Evolutionary conservation across 768 basidiomycete genomes (phyloP), one percentile per base, ranked within the genome.

Genomic region (Saitozyma podzolica): DNA sequence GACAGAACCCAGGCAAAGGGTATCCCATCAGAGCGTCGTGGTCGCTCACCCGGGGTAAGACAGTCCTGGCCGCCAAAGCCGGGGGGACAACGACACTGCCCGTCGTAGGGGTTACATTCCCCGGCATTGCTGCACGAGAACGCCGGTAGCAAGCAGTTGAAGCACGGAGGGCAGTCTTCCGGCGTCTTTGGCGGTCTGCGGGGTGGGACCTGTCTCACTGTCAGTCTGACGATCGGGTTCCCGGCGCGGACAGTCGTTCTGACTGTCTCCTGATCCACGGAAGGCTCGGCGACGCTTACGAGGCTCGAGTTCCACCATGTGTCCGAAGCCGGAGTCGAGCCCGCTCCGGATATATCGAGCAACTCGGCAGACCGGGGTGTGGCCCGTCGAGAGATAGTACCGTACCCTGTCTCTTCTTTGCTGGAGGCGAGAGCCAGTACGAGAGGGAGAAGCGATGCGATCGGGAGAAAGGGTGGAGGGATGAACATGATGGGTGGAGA

Each of bases 51-150:
- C 19, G 96, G 95, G 8, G 86, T 85, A 56, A 96, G 80, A 81
- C 96, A 99, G 74, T 98, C 95, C 43, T 93, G 89, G 1, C 96
- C 96, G 51, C 92, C 91, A 87, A 94, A 99, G n/a, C 96, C 96
- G 48, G 91, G 85, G 1, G 93, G 92, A 73, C 96, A 99, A 74
- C 92, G 88, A 81, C 96, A 99, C 72, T 96, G 92, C 1, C 96
- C 96, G 74, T 97, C 87, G 74, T 89, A 97, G 54, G 86, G 84
- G 74, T 94, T 88, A 81, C 96, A 99, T 50, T 87, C 82, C 37
- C 92, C 94, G 68, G 86, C 96, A 76, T 98, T 92, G 1, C 92
- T 92, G 75, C 95, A 99, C 0, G 84, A 88, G 80, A 94, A 97
- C 0, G 86, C 89, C 0, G 93, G 92, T 14, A 99, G 83, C 58